phyloP scores from a whole-genome alignment of 1,284 basidiomycete genomes.

The Pseudozyma thailandica region DNA sequence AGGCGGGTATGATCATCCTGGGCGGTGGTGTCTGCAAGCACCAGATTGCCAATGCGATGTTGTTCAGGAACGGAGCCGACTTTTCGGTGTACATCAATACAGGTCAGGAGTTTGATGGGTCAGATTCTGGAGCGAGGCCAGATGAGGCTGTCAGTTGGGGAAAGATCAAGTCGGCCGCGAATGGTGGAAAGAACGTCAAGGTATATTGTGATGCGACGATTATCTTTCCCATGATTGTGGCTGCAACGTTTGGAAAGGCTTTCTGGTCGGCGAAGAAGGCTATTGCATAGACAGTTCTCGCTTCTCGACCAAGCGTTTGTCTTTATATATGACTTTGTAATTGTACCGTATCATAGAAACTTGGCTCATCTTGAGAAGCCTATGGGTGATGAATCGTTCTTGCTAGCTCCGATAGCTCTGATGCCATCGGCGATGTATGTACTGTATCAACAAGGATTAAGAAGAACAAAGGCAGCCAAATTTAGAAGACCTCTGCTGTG shows the following conservation, averaged over 20 bases:
- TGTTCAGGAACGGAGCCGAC: conserved; percentile 97
- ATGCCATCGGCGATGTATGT: no score
- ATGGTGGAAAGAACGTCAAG: conserved; percentile 88
- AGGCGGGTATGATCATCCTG: conserved; percentile 97
- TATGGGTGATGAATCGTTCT: no score
- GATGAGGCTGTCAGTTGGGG: conserved; percentile 99
- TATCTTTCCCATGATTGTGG: conserved; percentile 88
- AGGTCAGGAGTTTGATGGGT: conserved; percentile 98
- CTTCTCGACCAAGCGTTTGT: background rate
- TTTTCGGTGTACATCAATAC: conserved; percentile 98
- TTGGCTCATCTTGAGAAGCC: no score
- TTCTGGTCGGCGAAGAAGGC: conserved; percentile 26
- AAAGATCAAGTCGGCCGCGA: conserved; percentile 81
- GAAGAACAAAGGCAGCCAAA: no score
- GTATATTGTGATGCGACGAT: conserved; percentile 81
- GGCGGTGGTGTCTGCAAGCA: conserved; percentile 99
- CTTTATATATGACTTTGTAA: conserved; percentile 9
- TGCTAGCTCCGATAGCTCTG: no score
- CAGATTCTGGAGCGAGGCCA: conserved; percentile 94
- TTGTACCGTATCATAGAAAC: conserved; percentile 23
- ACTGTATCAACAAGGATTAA: no score
- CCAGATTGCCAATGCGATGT: conserved; percentile 98
- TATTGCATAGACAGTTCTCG: background rate
- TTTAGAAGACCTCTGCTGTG: no score
- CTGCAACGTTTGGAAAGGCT: conserved; percentile 77